These are phyloP conservation scores for Thalassiosira exigua DNA, from an alignment of 352 stramenopile genomes.

Conservation along the genomic window DNA sequence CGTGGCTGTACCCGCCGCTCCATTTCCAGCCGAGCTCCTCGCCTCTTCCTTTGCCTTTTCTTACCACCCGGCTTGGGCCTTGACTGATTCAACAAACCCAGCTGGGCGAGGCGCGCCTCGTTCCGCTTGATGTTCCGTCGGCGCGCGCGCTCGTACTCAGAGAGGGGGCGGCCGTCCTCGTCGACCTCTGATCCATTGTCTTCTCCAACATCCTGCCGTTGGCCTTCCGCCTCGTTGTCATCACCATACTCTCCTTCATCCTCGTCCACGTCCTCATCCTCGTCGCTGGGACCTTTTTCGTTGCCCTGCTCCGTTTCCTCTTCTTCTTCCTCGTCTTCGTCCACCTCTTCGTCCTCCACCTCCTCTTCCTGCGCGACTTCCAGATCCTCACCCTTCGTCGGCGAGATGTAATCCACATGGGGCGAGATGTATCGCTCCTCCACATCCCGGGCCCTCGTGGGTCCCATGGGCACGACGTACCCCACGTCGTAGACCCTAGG, in stretches of 20 bases:
- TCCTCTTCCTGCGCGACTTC: too few species aligned
- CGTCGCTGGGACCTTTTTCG: neutral
- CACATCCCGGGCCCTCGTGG: too few species aligned
- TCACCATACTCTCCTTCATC: neutral
- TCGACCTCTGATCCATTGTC: neutral
- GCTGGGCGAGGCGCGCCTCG: conserved; percentile 57
- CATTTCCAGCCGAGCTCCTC: too few species aligned
- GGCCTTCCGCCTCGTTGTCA: neutral
- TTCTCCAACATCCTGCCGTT: too few species aligned
- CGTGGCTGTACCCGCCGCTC: too few species aligned
- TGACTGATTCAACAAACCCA: conserved; percentile 67
- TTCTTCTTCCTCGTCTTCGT: neutral
- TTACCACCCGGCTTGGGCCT: too few species aligned
- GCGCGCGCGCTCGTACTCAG: conserved; percentile 67
- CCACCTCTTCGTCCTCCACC: neutral
- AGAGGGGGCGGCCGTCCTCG: conserved; percentile 19
- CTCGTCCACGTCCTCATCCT: conserved; percentile 4
- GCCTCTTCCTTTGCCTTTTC: too few species aligned
- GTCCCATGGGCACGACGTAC: too few species aligned
- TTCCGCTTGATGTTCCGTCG: conserved; percentile 71
- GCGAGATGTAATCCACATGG: too few species aligned
- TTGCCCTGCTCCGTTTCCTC: neutral
- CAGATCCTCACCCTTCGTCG: too few species aligned
- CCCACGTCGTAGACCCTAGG: too few species aligned
- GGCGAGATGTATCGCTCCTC: too few species aligned